These are phyloP conservation scores for Russula olivacea DNA, from an alignment of 768 basidiomycete species.

Conservation along the genomic window DNA sequence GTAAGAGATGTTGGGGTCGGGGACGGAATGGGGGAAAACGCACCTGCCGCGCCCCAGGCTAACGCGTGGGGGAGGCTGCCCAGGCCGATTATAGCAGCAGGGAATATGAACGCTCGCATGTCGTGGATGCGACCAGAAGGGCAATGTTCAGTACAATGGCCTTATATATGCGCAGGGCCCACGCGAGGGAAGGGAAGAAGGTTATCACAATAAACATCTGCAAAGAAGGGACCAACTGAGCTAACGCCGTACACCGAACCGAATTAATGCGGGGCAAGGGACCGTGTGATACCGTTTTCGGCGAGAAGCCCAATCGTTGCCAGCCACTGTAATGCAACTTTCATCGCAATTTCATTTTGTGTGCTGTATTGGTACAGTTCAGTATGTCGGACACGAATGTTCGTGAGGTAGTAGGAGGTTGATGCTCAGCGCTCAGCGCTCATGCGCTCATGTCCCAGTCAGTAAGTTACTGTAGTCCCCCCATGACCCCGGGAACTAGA, in stretches of 20 bases:
- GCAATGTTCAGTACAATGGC: not conserved
- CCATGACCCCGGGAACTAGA: not conserved
- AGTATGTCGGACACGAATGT: too few relatives aligned
- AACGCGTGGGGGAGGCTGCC: not conserved
- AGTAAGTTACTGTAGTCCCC: too few relatives aligned
- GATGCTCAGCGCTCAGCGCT: too few relatives aligned
- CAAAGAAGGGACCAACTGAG: not conserved
- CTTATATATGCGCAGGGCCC: not conserved
- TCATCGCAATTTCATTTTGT: too few relatives aligned
- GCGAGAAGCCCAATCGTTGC: too few relatives aligned
- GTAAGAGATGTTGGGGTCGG: not conserved
- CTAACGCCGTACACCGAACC: not conserved
- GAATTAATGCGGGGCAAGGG: not conserved
- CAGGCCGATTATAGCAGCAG: not conserved
- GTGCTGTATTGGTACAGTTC: too few relatives aligned
- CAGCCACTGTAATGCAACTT: too few relatives aligned
- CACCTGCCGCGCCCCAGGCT: slow-evolving; percentile 18
- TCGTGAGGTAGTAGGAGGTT: too few relatives aligned
- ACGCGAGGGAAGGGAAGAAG: too few relatives aligned
- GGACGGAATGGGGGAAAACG: not conserved
- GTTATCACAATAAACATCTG: not conserved
- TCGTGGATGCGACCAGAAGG: not conserved
- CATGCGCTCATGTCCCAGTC: too few relatives aligned
- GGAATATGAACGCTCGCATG: slow-evolving; percentile 10
- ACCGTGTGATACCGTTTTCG: too few relatives aligned